Evolutionary conservation across 2,329 filamentous ascomycete genomes (phyloP).

Genomic region (Xylaria sp.): DNA sequence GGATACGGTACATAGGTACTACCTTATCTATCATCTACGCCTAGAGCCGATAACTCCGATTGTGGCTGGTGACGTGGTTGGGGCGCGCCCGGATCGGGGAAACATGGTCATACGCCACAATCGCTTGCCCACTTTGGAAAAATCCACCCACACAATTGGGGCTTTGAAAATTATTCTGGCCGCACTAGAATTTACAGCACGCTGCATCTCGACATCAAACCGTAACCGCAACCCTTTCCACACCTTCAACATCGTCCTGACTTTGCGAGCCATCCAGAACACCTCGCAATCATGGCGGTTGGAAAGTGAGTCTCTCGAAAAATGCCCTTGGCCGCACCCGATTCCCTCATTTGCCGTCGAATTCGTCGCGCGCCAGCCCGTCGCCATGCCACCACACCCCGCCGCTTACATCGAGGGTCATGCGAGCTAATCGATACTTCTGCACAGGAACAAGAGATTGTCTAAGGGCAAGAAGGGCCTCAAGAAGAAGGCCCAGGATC

Average conservation of each 20-base stretch:
- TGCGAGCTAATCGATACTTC: slow-evolving; percentile 46
- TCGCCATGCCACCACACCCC: slow-evolving; percentile 39
- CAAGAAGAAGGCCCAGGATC: slow-evolving; percentile 99
- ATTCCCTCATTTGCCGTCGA: slow-evolving; percentile 28
- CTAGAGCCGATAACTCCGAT: neutral
- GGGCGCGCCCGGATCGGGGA: slow-evolving; percentile 25
- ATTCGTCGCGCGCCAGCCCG: slow-evolving; percentile 33
- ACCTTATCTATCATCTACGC: neutral
- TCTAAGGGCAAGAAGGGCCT: slow-evolving; percentile 99
- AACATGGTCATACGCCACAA: slow-evolving; percentile 35
- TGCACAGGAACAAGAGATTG: slow-evolving; percentile 96
- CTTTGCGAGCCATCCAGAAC: slow-evolving; percentile 52
- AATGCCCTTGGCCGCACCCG: slow-evolving; percentile 32
- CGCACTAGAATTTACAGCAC: slow-evolving; percentile 47
- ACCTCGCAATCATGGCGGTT: slow-evolving; percentile 81
- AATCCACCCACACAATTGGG: slow-evolving; percentile 47
- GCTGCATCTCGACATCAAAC: slow-evolving; percentile 47
- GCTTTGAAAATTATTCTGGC: slow-evolving; percentile 48
- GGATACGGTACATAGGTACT: slow-evolving; percentile 1
- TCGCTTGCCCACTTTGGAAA: slow-evolving; percentile 41
- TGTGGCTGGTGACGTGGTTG: slow-evolving; percentile 35
- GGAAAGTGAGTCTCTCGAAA: slow-evolving; percentile 70
- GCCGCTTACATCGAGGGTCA: slow-evolving; percentile 37
- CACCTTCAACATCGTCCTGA: slow-evolving; percentile 49
- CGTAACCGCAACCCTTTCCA: slow-evolving; percentile 46